phyloP scores from a whole-genome alignment of 2,329 filamentous ascomycete species.

The Beauveria bassiana region DNA sequence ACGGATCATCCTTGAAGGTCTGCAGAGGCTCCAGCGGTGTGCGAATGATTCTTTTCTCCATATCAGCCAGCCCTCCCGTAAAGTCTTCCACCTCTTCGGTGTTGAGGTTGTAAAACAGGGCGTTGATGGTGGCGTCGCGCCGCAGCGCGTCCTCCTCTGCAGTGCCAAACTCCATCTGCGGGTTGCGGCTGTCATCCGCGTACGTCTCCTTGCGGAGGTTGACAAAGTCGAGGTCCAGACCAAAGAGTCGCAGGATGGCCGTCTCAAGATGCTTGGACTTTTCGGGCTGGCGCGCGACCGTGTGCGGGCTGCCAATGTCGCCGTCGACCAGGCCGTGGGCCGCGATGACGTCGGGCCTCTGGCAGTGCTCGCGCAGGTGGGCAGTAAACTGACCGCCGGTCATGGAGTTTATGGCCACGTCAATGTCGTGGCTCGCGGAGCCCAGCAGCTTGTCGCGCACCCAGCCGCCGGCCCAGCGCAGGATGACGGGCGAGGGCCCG shows the following conservation, averaged over 20 bases:
- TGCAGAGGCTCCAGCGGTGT: slow-evolving; percentile 83
- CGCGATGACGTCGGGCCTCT: slow-evolving; percentile 47
- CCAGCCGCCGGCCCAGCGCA: slow-evolving; percentile 82
- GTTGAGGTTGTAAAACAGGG: slow-evolving; percentile 90
- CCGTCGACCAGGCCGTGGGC: slow-evolving; percentile 51
- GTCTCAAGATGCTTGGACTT: slow-evolving; percentile 97
- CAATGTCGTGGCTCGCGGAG: slow-evolving; percentile 69
- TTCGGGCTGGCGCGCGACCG: slow-evolving; percentile 85
- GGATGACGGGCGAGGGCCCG: slow-evolving; percentile 39
- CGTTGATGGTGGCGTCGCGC: slow-evolving; percentile 89
- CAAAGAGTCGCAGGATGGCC: slow-evolving; percentile 76
- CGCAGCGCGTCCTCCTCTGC: slow-evolving; percentile 82
- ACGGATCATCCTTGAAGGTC: slow-evolving; percentile 89
- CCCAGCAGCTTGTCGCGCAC: slow-evolving; percentile 76
- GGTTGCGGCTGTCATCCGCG: slow-evolving; percentile 79
- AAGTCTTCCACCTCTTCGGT: slow-evolving; percentile 77
- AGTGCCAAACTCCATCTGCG: slow-evolving; percentile 88
- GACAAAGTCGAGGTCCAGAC: slow-evolving; percentile 86
- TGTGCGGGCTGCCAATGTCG: slow-evolving; percentile 71
- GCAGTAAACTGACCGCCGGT: slow-evolving; percentile 71
- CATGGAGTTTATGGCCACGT: slow-evolving; percentile 79
- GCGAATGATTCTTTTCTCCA: slow-evolving; percentile 64
- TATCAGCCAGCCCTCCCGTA: slow-evolving; percentile 69
- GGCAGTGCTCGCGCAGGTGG: slow-evolving; percentile 61
- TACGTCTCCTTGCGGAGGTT: slow-evolving; percentile 92